Conservation (phyloP, 768 basidiomycete species). For the Termitomyces titanicus region DNA sequence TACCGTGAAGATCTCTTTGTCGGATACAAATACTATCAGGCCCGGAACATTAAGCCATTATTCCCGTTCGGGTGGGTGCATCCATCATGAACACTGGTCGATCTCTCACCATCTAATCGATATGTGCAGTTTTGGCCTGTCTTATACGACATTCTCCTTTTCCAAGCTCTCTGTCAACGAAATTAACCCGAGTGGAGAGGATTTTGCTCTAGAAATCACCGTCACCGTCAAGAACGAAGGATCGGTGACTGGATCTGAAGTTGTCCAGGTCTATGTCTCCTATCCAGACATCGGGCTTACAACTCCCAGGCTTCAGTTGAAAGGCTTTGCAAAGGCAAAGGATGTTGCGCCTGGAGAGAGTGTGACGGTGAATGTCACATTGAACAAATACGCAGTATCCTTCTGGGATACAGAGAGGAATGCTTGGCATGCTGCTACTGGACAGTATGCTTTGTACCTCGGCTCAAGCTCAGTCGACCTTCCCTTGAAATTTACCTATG, state of each 20-base stretch:
- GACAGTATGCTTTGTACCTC: conserved; percentile 46
- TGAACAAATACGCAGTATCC: conserved; percentile 70
- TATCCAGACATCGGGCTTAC: conserved; percentile 47
- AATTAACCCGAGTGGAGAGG: conserved; percentile 19
- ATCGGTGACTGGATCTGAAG: conserved; percentile 49
- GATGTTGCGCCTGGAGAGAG: conserved; percentile 46
- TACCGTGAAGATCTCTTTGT: conserved; percentile 64
- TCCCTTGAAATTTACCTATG: conserved; percentile 20
- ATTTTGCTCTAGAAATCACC: conserved; percentile 33
- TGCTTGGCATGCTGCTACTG: conserved; percentile 48
- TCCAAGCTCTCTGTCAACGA: conserved; percentile 40
- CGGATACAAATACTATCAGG: conserved; percentile 68
- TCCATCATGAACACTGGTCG: background rate
- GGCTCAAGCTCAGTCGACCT: conserved; percentile 36
- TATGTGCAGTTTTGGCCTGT: conserved; percentile 58
- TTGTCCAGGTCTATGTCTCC: conserved; percentile 62
- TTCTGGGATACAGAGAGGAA: conserved; percentile 49
- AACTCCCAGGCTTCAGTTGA: conserved; percentile 59
- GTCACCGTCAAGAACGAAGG: conserved; percentile 58
- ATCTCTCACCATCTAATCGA: background rate
- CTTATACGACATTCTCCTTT: conserved; percentile 68
- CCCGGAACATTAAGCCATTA: conserved; percentile 46
- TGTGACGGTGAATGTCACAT: conserved; percentile 33
- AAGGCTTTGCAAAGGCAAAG: conserved; percentile 59
- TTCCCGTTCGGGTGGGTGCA: conserved; percentile 60